Base-by-base conservation (phyloP, 2,329 filamentous ascomycete species). In the Mycosphaerella sp. region DNA sequence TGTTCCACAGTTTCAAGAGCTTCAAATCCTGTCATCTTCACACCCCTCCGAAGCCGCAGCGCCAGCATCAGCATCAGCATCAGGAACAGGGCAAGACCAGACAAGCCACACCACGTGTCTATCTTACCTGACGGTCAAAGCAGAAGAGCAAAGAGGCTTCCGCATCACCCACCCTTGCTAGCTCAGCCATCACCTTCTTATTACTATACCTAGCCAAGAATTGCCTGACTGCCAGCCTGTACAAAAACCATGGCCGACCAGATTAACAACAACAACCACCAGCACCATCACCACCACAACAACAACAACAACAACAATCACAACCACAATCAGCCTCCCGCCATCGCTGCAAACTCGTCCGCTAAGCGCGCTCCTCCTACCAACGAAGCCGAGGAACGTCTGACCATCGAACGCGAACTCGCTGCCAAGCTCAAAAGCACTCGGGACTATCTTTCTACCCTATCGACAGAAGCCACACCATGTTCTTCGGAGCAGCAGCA, bases 341-440 rank as follows among this genome's bases (percentile, higher is more conserved):
- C 31, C 26, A 29, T 29, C 14, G 23, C 44, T 3, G 44, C 48
- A 40, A 52, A 45, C 12, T 46, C 17, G 14, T 51, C 42, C 7
- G 48, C 42, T 21, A 51, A 41, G 48, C 48, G 48, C 31, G 48
- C 38, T 14, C 38, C 51, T 34, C 44, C 14, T 11, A 36, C 12
- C 12, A 21, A 11, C n/a, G 51, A 47, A 12, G 45, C 36, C 11
- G 44, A 47, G 8, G 51, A 54, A 17, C 51, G 51, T 40, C 43
- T 23, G 17, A 52, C 53, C 39, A 59, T 62, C n/a, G 56, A 60
- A 34, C 53, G 55, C 12, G 56, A 55, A 26, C 36, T 62, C n/a
- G 47, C 53, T 38, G 55, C 57, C 26, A 58, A 53, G 29, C 48
- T 62, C 10, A 53, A 48, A 54, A 48, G 50, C 29, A 55, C 57